Evolutionary conservation across 192 early-diverging fungal species (phyloP), one percentile per base, ranked within the genome.

Genomic region (Podila clonocystis): DNA sequence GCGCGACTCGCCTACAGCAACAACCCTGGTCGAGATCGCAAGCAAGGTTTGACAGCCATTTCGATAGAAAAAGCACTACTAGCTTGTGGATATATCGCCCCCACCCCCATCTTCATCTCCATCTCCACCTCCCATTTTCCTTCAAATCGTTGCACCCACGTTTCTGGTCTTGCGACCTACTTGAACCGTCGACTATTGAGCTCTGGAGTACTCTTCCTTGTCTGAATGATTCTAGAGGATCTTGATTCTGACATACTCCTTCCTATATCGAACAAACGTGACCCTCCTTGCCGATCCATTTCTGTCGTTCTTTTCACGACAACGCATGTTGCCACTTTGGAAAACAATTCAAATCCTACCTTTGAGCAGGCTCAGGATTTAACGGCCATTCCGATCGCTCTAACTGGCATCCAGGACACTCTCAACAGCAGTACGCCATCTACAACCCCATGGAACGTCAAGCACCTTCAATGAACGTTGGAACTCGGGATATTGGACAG

Each of bases 401-500:
- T 22, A 26, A 12, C n/a, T 24, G 52, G 52, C n/a, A 55, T 24
- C 22, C 52, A 6, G 52, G 13, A 55, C 52, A 22, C 50, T 52
- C 22, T 24, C 52, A 24, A 9, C 24, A 36, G 34, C 52, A 55
- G 20, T 55, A 55, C 52, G 12, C 12, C 52, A 24, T 8, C 52
- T 9, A 55, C 52, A 55, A 26, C 52, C 20, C 24, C 50, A 57
- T 19, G 20, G 15, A 63, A n/a, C 12, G 26, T 9, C 63, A 67
- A 26, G 57, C 34, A 52, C 45, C 58, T 36, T 62, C 55, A 20
- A 69, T 90, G 34, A 93, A 93, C 65, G 89, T 90, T 66, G 92
- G 92, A 22, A 50, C 77, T 17, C 73, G 82, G 30, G 92, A 93
- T 73, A 84, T 89, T 20, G 86, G 88, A 9, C 49, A 70, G 12